These are phyloP conservation scores for Phytopythium delawarense DNA, from an alignment of 352 stramenopile species.

Conservation along the genomic window DNA sequence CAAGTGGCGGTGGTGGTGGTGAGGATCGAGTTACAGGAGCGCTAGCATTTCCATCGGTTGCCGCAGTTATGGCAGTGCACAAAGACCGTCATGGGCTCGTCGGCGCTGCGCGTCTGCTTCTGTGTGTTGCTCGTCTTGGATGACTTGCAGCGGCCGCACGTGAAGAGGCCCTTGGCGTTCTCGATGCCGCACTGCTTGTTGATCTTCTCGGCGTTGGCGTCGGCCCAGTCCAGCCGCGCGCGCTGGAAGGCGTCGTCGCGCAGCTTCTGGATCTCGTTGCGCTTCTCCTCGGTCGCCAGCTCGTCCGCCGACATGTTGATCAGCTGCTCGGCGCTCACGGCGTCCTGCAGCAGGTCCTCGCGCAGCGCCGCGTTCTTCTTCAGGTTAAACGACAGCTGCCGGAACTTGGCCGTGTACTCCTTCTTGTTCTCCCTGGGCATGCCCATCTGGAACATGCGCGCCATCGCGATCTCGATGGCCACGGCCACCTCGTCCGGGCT, in stretches of 20 bases:
- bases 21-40: conserved; percentile 9
- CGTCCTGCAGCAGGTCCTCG: conserved; percentile 65
- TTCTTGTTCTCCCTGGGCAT: conserved; percentile 78
- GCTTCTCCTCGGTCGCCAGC: conserved; percentile 84
- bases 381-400: conserved; percentile 88
- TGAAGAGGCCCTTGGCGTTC: conserved; percentile 79
- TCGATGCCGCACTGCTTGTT: conserved; percentile 88
- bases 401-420: conserved; percentile 87
- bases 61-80: conserved; percentile 96
- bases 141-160: conserved; percentile 93
- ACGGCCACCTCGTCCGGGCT: conserved; percentile 50
- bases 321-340: conserved; percentile 66
- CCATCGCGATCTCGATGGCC: conserved; percentile 74
- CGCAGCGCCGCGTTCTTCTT: conserved; percentile 88
- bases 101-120: conserved; percentile 96
- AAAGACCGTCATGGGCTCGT: conserved; percentile 98
- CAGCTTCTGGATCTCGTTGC: conserved; percentile 79
- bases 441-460: conserved; percentile 63
- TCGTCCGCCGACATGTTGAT: conserved; percentile 84
- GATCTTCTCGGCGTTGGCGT: conserved; percentile 90
- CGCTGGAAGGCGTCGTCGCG: conserved; percentile 81
- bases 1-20: not conserved
- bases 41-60: conserved; percentile 94
- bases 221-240: conserved; percentile 84
- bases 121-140: conserved; percentile 96